These are phyloP conservation scores for Phalaenopsis equestris DNA, from an alignment of 106 monocot species.

Conservation along the genomic window DNA sequence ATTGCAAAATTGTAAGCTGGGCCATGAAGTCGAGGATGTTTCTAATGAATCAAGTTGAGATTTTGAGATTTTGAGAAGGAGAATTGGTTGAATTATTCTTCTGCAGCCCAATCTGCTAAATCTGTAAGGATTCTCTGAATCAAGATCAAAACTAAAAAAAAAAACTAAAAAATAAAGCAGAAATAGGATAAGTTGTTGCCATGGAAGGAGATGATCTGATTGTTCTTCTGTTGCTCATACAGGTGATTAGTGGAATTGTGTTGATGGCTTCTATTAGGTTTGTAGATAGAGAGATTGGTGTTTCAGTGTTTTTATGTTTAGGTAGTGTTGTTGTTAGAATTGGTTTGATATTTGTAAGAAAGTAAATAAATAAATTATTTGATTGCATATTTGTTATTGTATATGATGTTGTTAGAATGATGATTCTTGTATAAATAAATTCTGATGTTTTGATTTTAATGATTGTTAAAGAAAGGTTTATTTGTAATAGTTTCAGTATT, in stretches of 20 bases:
- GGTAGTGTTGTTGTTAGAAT: neutral
- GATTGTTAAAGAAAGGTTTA: too few species aligned
- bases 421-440: neutral
- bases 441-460: too few species aligned
- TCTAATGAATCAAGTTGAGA: constrained; percentile 12
- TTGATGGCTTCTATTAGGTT: neutral
- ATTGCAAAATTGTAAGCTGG: neutral
- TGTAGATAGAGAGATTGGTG: neutral
- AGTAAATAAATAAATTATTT: neutral
- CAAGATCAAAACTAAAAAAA: too few species aligned
- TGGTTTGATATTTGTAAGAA: neutral
- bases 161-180: neutral
- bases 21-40: constrained; percentile 6
- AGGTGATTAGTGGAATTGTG: neutral
- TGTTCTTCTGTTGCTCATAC: neutral
- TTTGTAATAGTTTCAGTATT: too few species aligned
- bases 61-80: neutral
- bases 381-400: neutral
- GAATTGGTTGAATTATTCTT: neutral
- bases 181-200: neutral
- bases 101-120: neutral
- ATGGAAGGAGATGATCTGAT: neutral
- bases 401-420: neutral
- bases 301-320: neutral
- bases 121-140: neutral